Percentiles rank a stretch among this genome's conserved stretches.
phyloP scores from a whole-genome alignment of 768 basidiomycete genomes.

The Clavulina sp. region DNA sequence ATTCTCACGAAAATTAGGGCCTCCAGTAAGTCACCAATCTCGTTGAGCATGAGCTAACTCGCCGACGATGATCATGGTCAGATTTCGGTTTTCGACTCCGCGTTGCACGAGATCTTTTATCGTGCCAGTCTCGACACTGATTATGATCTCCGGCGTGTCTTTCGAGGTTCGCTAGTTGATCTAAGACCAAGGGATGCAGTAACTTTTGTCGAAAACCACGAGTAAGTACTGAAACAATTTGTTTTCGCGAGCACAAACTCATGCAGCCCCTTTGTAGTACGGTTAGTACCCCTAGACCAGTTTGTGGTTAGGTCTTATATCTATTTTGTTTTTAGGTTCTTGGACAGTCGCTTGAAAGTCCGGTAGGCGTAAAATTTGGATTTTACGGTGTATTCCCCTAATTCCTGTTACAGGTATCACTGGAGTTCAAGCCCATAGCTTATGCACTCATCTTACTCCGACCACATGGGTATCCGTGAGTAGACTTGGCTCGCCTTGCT shows the following conservation, averaged over 20 bases:
- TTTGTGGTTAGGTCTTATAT: neutral
- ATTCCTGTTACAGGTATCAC: conserved; percentile 32
- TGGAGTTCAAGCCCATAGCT: conserved; percentile 61
- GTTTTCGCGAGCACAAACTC: too few relatives aligned
- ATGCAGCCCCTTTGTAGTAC: too few relatives aligned
- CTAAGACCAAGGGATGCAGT: conserved; percentile 63
- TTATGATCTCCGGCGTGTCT: conserved; percentile 62
- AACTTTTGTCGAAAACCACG: conserved; percentile 82
- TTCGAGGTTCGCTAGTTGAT: conserved; percentile 51
- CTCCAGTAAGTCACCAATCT: neutral
- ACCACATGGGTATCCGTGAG: conserved; percentile 55
- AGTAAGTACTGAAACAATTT: conserved; percentile 31
- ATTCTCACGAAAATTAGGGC: conserved; percentile 33
- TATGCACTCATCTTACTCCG: conserved; percentile 67
- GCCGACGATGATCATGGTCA: conserved; percentile 28
- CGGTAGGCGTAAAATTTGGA: conserved; percentile 31
- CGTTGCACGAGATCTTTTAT: conserved; percentile 70
- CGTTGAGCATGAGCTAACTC: neutral
- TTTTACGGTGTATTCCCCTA: neutral
- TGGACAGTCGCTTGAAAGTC: conserved; percentile 67
- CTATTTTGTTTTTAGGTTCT: conserved; percentile 19
- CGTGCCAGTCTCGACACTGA: conserved; percentile 48
- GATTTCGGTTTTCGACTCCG: conserved; percentile 84
- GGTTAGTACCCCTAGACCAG: neutral
- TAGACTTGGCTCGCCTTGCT: conserved; percentile 9